These are phyloP conservation scores for Sclerotinia spermophila DNA, from an alignment of 2,329 filamentous ascomycete species.

Conservation along the genomic window DNA sequence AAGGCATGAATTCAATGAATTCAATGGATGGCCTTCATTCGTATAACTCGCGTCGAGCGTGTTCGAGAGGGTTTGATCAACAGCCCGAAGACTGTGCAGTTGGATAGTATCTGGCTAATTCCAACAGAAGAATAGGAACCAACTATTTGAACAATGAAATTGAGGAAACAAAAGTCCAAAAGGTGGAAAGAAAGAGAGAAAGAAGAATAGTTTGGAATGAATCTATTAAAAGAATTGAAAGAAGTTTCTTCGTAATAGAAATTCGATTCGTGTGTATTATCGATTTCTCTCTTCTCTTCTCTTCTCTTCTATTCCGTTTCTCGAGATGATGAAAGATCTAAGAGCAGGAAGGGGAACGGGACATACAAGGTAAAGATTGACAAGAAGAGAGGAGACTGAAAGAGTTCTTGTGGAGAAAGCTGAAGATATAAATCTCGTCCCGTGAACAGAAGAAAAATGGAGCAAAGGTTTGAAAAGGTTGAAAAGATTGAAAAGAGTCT, in stretches of 20 bases:
- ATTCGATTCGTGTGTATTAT: neutral
- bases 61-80: conserved; percentile 9
- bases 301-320: neutral
- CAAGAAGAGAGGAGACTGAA: neutral
- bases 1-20: conserved; percentile 6
- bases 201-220: no score
- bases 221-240: conserved; percentile 1
- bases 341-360: neutral
- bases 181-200: neutral
- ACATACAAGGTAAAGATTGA: conserved; percentile 7
- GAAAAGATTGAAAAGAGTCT: neutral
- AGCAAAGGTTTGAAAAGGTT: neutral
- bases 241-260: neutral
- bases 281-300: neutral
- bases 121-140: neutral
- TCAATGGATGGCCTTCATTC: neutral
- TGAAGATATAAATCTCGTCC: neutral
- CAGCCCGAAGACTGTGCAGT: neutral
- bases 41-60: neutral
- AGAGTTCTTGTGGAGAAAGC: neutral
- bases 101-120: neutral
- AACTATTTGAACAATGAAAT: neutral
- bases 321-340: neutral
- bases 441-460: neutral
- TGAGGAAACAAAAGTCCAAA: conserved; percentile 1